Conservation (phyloP, 2,329 filamentous ascomycete species). For the Colletotrichum liriopes region DNA sequence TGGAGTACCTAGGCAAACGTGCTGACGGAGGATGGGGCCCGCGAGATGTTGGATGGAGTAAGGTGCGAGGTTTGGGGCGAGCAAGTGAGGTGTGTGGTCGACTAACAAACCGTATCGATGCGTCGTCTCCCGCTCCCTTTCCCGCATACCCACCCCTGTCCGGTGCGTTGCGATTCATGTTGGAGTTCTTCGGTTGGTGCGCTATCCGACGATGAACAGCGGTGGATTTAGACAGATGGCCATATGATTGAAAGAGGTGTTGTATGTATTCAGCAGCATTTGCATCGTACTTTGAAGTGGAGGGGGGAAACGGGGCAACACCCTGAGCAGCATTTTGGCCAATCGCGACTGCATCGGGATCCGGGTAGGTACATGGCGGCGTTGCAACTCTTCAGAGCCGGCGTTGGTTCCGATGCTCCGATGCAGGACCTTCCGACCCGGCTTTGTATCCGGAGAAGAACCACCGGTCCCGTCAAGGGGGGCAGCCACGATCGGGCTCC, state of each 20-base stretch:
- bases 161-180: conserved; percentile 24
- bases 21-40: background rate
- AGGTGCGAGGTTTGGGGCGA: background rate
- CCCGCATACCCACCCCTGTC: conserved; percentile 8
- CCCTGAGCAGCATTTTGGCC: background rate
- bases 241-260: background rate
- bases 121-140: conserved; percentile 2
- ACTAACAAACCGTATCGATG: background rate
- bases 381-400: conserved; percentile 19
- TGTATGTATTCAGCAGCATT: background rate
- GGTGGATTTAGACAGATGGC: background rate
- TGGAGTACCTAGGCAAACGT: background rate
- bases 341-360: conserved; percentile 32
- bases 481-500: no score
- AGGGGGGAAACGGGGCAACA: background rate
- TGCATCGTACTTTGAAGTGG: background rate
- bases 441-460: conserved; percentile 8
- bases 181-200: conserved; percentile 21
- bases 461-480: background rate
- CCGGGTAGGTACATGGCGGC: conserved; percentile 24
- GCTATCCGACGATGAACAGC: conserved; percentile 30
- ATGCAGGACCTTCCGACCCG: conserved; percentile 9
- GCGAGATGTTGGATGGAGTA: background rate
- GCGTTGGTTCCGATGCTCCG: conserved; percentile 24
- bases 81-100: background rate